These are phyloP conservation scores for Arxiozyma heterogenica DNA, from an alignment of 1,139 yeast species.

Conservation along the genomic window DNA sequence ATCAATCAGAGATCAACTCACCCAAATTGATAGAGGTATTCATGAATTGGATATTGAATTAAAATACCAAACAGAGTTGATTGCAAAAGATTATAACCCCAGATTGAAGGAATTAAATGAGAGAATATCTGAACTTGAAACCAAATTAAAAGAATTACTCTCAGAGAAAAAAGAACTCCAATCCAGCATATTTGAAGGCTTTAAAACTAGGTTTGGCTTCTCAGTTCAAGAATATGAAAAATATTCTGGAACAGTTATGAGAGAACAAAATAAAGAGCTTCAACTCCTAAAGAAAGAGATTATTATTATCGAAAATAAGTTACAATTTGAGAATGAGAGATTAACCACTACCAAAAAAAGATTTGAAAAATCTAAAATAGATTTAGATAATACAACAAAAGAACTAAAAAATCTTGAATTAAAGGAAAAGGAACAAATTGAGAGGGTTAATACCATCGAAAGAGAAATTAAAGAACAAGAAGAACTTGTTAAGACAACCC, in stretches of 20 bases:
- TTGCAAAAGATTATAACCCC: slow-evolving; percentile 31
- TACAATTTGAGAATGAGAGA: slow-evolving; percentile 56
- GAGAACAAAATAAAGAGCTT: slow-evolving; percentile 56
- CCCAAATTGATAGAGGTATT: slow-evolving; percentile 43
- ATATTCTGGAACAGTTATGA: slow-evolving; percentile 51
- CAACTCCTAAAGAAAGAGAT: slow-evolving; percentile 53
- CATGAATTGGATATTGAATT: slow-evolving; percentile 50
- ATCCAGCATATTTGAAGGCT: slow-evolving; percentile 40
- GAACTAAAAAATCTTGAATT: slow-evolving; percentile 24
- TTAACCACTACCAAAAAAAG: slow-evolving; percentile 43
- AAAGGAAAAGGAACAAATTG: slow-evolving; percentile 14
- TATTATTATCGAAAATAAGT: slow-evolving; percentile 50
- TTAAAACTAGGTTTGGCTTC: slow-evolving; percentile 49
- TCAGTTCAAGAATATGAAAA: slow-evolving; percentile 59
- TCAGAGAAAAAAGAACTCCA: slow-evolving; percentile 36
- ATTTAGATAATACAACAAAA: slow-evolving; percentile 22
- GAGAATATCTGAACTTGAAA: slow-evolving; percentile 17
- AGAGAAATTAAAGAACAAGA: slow-evolving; percentile 21
- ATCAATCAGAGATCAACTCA: slow-evolving; percentile 42
- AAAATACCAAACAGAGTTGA: slow-evolving; percentile 37
- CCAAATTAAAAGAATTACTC: slow-evolving; percentile 24
- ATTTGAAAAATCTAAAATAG: slow-evolving; percentile 24
- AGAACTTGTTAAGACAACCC: slow-evolving; percentile 18
- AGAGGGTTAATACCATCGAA: slow-evolving; percentile 12
- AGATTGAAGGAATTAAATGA: slow-evolving; percentile 23